Conservation (phyloP, 176 grass and related monocot genomes). For the Cenchrus purpureus region DNA sequence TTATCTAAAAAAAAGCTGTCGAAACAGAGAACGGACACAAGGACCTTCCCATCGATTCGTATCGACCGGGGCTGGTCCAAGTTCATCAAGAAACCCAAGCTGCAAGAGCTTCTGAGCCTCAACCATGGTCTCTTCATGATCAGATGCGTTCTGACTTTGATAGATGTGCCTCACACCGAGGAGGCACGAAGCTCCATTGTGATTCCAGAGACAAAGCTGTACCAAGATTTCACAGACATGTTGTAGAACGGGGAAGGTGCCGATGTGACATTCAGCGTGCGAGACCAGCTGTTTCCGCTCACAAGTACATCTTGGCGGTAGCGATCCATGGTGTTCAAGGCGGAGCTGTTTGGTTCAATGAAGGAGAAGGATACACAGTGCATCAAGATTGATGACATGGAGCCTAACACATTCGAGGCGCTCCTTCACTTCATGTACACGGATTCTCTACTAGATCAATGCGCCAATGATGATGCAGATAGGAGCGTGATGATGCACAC, state of each 20-base stretch:
- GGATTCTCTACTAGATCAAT: background rate
- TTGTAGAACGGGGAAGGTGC: background rate
- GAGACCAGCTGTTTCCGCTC: background rate
- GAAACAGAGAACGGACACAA: no score
- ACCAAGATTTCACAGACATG: background rate
- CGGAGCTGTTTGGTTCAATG: conserved; percentile 27
- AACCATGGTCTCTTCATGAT: no score
- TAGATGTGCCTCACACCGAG: background rate
- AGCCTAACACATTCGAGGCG: background rate
- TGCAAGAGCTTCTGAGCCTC: no score
- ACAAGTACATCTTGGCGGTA: conserved; percentile 37
- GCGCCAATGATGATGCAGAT: background rate
- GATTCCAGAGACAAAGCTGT: background rate
- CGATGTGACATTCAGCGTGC: conserved; percentile 32
- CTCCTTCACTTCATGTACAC: conserved; percentile 22
- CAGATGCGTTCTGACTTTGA: background rate
- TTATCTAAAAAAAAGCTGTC: background rate
- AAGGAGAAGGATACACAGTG: background rate
- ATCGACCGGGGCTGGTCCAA: no score
- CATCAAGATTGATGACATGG: conserved; percentile 27
- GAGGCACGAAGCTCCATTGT: background rate
- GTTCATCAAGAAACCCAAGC: no score
- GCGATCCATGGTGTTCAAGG: conserved; percentile 31
- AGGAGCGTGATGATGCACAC: no score
- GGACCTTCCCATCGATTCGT: no score